Evolutionary conservation across 2,329 filamentous ascomycete species (phyloP).

Genomic region (Fusarium sp.): DNA sequence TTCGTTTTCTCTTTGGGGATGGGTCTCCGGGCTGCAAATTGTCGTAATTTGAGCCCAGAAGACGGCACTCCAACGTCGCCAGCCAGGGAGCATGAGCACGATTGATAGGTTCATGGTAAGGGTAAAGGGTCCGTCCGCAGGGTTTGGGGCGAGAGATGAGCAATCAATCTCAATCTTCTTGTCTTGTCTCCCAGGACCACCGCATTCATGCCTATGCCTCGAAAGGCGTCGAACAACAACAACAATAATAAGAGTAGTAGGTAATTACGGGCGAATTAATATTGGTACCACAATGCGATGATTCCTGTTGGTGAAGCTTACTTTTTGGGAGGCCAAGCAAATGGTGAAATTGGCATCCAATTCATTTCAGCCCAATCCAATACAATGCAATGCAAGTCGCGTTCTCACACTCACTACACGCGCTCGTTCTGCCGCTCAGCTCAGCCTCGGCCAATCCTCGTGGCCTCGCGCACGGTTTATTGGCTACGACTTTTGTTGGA

Average conservation of each 20-base stretch:
- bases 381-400: slow-evolving; percentile 17
- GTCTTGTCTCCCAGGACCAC: slow-evolving; percentile 26
- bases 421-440: slow-evolving; percentile 15
- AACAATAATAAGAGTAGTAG: slow-evolving; percentile 17
- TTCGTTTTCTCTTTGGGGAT: slow-evolving; percentile 30
- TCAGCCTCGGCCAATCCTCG: slow-evolving; percentile 23
- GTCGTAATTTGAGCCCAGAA: slow-evolving; percentile 31
- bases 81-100: not conserved
- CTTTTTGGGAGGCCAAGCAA: slow-evolving; percentile 23
- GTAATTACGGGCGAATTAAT: slow-evolving; percentile 18
- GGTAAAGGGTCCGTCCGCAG: slow-evolving; percentile 1
- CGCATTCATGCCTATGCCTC: slow-evolving; percentile 25
- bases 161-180: slow-evolving; percentile 16
- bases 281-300: slow-evolving; percentile 16
- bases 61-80: slow-evolving; percentile 7
- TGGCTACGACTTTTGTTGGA: not conserved
- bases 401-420: slow-evolving; percentile 21
- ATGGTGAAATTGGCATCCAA: slow-evolving; percentile 14
- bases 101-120: slow-evolving; percentile 18
- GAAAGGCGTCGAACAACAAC: slow-evolving; percentile 6
- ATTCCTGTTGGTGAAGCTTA: slow-evolving; percentile 6
- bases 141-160: slow-evolving; percentile 25
- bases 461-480: slow-evolving; percentile 28
- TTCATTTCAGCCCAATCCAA: not conserved
- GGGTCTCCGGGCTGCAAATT: slow-evolving; percentile 30